Conservation (phyloP, 805 yeast species). For the Kluyveromyces aestuarii region DNA sequence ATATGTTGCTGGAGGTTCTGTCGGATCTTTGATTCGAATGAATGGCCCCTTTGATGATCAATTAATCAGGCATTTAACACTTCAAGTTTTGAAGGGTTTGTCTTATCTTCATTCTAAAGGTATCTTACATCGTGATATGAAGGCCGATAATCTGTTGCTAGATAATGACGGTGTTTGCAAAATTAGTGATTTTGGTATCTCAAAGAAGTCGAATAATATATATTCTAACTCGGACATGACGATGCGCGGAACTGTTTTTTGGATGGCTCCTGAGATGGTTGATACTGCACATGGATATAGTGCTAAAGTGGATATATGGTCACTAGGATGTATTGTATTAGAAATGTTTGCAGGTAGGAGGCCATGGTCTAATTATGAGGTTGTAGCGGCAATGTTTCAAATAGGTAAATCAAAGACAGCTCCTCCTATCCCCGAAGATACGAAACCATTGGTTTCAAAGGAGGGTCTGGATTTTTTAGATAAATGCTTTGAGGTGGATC, state of each 20-base stretch:
- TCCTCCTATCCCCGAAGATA: slow-evolving; percentile 95
- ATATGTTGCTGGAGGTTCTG: slow-evolving; percentile 97
- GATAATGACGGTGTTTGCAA: slow-evolving; percentile 92
- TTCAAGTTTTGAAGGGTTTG: slow-evolving; percentile 76
- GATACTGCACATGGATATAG: slow-evolving; percentile 90
- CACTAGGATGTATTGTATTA: slow-evolving; percentile 90
- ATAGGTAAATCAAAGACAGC: slow-evolving; percentile 78
- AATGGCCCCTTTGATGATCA: slow-evolving; percentile 81
- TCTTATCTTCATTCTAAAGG: slow-evolving; percentile 83
- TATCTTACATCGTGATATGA: slow-evolving; percentile 86
- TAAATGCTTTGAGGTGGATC: slow-evolving; percentile 66
- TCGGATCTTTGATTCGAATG: slow-evolving; percentile 72
- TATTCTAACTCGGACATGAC: slow-evolving; percentile 94
- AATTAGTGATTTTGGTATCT: slow-evolving; percentile 94
- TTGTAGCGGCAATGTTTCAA: slow-evolving; percentile 89
- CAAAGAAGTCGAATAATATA: slow-evolving; percentile 75
- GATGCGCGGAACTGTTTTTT: slow-evolving; percentile 96
- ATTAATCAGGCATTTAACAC: slow-evolving; percentile 60
- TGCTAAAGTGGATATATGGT: slow-evolving; percentile 98
- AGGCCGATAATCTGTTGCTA: slow-evolving; percentile 82
- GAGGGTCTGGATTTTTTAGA: slow-evolving; percentile 66
- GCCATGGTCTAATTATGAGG: slow-evolving; percentile 96
- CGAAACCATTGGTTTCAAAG: slow-evolving; percentile 49
- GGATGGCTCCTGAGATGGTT: slow-evolving; percentile 99
- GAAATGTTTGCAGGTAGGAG: slow-evolving; percentile 97